phyloP scores from a whole-genome alignment of 2,329 filamentous ascomycete species.

The Ampelomyces quisqualis region DNA sequence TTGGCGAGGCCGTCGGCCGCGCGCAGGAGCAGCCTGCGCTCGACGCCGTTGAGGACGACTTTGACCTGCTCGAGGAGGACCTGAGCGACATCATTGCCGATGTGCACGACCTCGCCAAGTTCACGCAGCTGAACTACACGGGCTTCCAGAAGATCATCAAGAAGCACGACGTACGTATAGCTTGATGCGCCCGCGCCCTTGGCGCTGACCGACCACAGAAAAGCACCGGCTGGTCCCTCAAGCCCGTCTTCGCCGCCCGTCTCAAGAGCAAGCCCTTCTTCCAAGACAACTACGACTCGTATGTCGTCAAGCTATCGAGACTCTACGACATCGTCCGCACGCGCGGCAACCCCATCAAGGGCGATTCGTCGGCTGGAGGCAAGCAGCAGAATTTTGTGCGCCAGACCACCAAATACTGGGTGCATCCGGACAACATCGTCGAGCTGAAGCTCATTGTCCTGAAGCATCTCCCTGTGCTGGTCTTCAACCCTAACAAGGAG shows the following conservation, averaged over 20 bases:
- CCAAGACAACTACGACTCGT: slow-evolving; percentile 97
- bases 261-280: slow-evolving; percentile 97
- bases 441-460: slow-evolving; percentile 97
- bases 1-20: slow-evolving; percentile 79
- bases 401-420: slow-evolving; percentile 99
- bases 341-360: slow-evolving; percentile 85
- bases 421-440: slow-evolving; percentile 96
- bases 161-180: slow-evolving; percentile 83
- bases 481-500: slow-evolving; percentile 97
- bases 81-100: slow-evolving; percentile 97
- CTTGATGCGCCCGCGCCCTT: slow-evolving; percentile 6
- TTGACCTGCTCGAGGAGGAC: slow-evolving; percentile 89
- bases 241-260: slow-evolving; percentile 91
- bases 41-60: slow-evolving; percentile 81
- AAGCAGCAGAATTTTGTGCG: slow-evolving; percentile 93
- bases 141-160: slow-evolving; percentile 99
- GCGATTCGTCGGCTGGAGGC: slow-evolving; percentile 87
- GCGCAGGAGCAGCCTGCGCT: slow-evolving; percentile 23
- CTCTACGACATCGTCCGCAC: slow-evolving; percentile 94
- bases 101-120: slow-evolving; percentile 96
- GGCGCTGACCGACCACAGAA: slow-evolving; percentile 60
- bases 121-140: slow-evolving; percentile 97
- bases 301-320: slow-evolving; percentile 90
- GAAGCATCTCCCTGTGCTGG: slow-evolving; percentile 93
- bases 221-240: slow-evolving; percentile 89